Base-by-base conservation (phyloP, 2,329 filamentous ascomycete genomes). In the Amphichorda felina region DNA sequence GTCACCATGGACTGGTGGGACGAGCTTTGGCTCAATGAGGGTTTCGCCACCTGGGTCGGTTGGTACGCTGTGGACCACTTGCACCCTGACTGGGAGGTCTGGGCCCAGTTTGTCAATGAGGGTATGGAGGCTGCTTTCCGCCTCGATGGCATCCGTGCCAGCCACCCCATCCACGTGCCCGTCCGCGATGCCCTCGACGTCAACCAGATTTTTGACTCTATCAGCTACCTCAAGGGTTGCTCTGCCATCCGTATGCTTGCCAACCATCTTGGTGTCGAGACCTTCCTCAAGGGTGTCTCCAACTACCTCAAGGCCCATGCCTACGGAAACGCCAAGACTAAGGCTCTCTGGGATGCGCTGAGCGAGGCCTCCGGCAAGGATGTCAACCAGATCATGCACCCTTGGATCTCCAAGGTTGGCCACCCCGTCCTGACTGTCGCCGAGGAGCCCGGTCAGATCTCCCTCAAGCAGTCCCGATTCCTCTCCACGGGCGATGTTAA, bases 1-100 rank as follows among this genome's bases (percentile, higher is more conserved):
- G 87, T 94, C 30, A 94, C 88, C 5, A 94, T 94, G 87, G 85
- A 94, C 56, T 94, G 87, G 86, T 91, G 84, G 85, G 85, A 81
- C 53, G 83, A 93, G 62, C 72, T 91, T 28, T 94, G 87, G 87
- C 71, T 94, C 35, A 94, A 94, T 51, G 89, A 96, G 60, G 88
- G 88, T 10, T 98, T 98, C 53, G 91, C 91, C 29, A 98, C 91
- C 3, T 96, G 89, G 89, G 89, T 95, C 30, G 91, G 89, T 35
- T 98, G 89, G 89, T 72, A 88, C 41, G 88, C 87, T 8, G 77
- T 88, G 39, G 85, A 96, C 53, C 74, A 93, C 53, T 75, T 96
- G 37, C 85, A 96, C 59, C 91, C 91, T 3, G 89, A 95, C 46
- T 96, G 91, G 89, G 80, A 96, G 49, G 82, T 96, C 22, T 98